A percentile compares a stretch with the other conserved stretches of the same genome.
Conservation (phyloP, 2,329 filamentous ascomycete species). For the Colletotrichum sp. region DNA sequence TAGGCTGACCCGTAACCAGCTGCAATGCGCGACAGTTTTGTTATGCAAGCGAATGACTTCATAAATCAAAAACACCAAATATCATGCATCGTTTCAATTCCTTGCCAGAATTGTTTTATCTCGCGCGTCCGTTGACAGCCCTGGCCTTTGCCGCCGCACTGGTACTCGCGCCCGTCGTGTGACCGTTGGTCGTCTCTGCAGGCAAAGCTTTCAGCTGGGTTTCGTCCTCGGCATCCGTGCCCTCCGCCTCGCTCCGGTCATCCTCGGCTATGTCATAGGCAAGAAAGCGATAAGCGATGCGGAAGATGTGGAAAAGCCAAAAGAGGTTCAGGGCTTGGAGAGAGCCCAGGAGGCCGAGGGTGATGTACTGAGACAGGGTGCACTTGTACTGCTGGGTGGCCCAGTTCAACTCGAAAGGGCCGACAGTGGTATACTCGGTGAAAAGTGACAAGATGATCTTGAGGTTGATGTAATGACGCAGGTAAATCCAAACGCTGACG, state of each 20-base stretch:
- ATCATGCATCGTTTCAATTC: background rate
- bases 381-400: slow-evolving; percentile 80
- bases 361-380: slow-evolving; percentile 71
- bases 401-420: slow-evolving; percentile 80
- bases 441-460: slow-evolving; percentile 77
- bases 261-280: slow-evolving; percentile 67
- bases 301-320: slow-evolving; percentile 79
- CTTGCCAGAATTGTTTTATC: background rate
- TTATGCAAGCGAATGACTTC: background rate
- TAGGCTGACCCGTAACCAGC: background rate
- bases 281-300: slow-evolving; percentile 76
- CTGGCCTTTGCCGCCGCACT: slow-evolving; percentile 1
- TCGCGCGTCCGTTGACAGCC: background rate
- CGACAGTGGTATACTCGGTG: slow-evolving; percentile 76
- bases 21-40: background rate
- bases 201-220: slow-evolving; percentile 22
- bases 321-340: slow-evolving; percentile 81
- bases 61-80: background rate
- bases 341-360: slow-evolving; percentile 64
- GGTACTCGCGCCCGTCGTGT: slow-evolving; percentile 10
- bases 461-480: slow-evolving; percentile 85
- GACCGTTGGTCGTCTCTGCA: slow-evolving; percentile 6
- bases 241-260: slow-evolving; percentile 73
- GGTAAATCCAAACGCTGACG: slow-evolving; percentile 84
- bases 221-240: slow-evolving; percentile 56